These are phyloP conservation scores for Fusarium verticillioides DNA, from an alignment of 2,329 filamentous ascomycete genomes.

Conservation along the genomic window DNA sequence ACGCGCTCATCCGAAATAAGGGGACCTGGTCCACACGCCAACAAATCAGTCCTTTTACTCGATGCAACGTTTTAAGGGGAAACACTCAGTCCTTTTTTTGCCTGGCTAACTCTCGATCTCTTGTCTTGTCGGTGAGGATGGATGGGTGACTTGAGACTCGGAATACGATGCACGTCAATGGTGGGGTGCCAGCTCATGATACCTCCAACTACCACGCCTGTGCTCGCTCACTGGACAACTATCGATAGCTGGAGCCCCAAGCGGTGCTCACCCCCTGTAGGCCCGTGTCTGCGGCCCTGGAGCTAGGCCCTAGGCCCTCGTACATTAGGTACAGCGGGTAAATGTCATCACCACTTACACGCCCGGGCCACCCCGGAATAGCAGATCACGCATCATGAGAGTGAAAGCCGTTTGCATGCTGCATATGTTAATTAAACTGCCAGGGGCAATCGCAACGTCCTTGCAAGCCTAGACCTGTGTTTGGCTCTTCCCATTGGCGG, in stretches of 20 bases:
- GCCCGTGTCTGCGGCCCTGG: conserved; percentile 28
- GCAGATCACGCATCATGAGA: conserved; percentile 16
- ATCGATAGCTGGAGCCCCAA: conserved; percentile 37
- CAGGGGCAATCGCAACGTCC: conserved; percentile 24
- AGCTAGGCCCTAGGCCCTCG: conserved; percentile 29
- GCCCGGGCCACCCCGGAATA: conserved; percentile 22
- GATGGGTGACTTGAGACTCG: conserved; percentile 26
- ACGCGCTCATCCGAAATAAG: conserved; percentile 20
- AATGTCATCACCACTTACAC: conserved; percentile 38
- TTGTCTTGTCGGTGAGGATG: conserved; percentile 17
- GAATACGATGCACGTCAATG: conserved; percentile 25
- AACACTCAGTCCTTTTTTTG: conserved; percentile 40
- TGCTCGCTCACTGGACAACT: conserved; percentile 45
- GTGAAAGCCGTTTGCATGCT: conserved; percentile 28
- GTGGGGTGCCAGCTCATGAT: conserved; percentile 45
- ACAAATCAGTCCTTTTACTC: conserved; percentile 34
- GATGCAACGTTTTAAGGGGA: conserved; percentile 14
- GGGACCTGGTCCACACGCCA: conserved; percentile 38
- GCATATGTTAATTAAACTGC: conserved; percentile 38
- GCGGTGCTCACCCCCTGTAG: conserved; percentile 14
- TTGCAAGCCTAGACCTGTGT: conserved; percentile 10
- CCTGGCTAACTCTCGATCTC: neutral
- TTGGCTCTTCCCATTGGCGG: conserved; percentile 28
- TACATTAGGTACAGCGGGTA: conserved; percentile 19
- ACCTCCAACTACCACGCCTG: conserved; percentile 29